Base-by-base conservation (phyloP, 2,329 filamentous ascomycete genomes). In the Colletotrichum euphorbiae region DNA sequence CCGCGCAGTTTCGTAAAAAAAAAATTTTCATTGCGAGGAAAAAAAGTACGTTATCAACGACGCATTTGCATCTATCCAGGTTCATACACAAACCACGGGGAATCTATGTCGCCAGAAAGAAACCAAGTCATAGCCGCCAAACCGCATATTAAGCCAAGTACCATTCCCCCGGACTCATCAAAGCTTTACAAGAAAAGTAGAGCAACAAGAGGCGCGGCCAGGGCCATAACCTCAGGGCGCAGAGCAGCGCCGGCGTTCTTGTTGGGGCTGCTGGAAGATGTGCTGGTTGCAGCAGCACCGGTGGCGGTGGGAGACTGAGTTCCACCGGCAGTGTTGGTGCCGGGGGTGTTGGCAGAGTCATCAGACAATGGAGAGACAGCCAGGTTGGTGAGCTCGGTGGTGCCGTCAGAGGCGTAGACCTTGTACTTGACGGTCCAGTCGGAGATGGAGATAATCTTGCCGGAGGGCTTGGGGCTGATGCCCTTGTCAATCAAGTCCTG, bases 401-500 rank as follows among this genome's bases (percentile, higher is more conserved):
- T 67, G 69, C 83, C 83, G 38, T 81, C 74, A 5, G 77, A 74
- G 69, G 82, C 80, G 64, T 73, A 77, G 73, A 85, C 80, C 28
- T 74, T 73, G 70, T 83, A 74, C 58, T 74, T 77, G 65, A 93
- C 87, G 40, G 84, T 84, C 72, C 93, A 86, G 72, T 88, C 85
- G 56, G 85, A 82, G 73, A 97, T 85, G 70, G 87, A 78, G 71
- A 97, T 85, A 60, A 97, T 79, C 80, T 90, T 88, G 73, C 91
- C 91, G 13, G 77, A 80, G 43, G 89, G 89, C 63, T 89, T 86
- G 71, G 87, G 87, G 55, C 79, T 81, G 69, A 97, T 87, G 70
- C 95, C 94, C 55, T 91, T 88, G 72, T 92, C 84, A 76, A 98
- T 95, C 74, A 97, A 84, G 51, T 87, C 84, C 69, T 90, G 83